Evolutionary conservation across 805 yeast genomes (phyloP).

Genomic region (Starmera caribaea): DNA sequence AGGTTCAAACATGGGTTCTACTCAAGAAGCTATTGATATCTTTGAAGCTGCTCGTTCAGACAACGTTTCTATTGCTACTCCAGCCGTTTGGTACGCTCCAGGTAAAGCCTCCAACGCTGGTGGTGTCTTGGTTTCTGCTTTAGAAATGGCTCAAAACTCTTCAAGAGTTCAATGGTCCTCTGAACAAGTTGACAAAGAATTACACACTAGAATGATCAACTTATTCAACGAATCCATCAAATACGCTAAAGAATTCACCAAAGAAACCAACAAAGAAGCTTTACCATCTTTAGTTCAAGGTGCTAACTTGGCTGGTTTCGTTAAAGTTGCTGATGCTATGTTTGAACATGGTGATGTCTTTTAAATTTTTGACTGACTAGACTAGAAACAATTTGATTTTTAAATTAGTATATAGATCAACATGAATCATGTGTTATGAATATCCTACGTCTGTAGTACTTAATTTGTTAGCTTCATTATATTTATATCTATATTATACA

Average conservation of each 20-base stretch:
- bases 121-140: slow-evolving; percentile 98
- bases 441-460: no score
- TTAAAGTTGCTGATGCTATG: slow-evolving; percentile 98
- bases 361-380: slow-evolving; percentile 11
- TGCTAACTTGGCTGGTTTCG: slow-evolving; percentile 98
- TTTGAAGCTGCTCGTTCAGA: slow-evolving; percentile 73
- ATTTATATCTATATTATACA: no score
- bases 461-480: no score
- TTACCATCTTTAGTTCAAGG: slow-evolving; percentile 96
- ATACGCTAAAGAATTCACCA: slow-evolving; percentile 74
- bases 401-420: no score
- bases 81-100: slow-evolving; percentile 94
- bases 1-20: slow-evolving; percentile 99
- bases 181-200: slow-evolving; percentile 86
- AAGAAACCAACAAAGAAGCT: slow-evolving; percentile 52
- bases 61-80: slow-evolving; percentile 29
- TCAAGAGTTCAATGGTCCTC: slow-evolving; percentile 85
- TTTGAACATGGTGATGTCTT: slow-evolving; percentile 85
- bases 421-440: no score
- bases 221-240: slow-evolving; percentile 90
- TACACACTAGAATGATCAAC: slow-evolving; percentile 85
- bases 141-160: slow-evolving; percentile 99
- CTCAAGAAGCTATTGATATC: slow-evolving; percentile 91
- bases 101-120: slow-evolving; percentile 99
- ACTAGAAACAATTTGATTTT: no score